phyloP scores from a whole-genome alignment of 2,329 filamentous ascomycete genomes.

The Botrytis medusae region DNA sequence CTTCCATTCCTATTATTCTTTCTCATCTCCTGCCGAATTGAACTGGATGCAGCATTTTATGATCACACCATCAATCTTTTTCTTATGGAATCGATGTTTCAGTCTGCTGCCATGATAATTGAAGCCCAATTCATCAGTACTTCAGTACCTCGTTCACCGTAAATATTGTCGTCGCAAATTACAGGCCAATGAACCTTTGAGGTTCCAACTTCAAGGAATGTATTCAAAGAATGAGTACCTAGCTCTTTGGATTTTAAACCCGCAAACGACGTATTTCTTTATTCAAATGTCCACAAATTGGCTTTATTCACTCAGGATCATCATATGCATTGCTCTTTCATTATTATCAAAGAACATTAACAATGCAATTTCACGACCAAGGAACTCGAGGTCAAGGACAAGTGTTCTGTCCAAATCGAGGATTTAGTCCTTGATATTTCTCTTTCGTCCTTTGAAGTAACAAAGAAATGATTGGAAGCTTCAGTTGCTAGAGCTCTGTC shows the following conservation, averaged over 20 bases:
- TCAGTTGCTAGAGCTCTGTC: neutral
- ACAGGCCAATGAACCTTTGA: neutral
- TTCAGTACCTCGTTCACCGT: neutral
- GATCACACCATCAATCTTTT: neutral
- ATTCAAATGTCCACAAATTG: neutral
- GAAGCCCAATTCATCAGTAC: neutral
- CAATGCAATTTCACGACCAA: slow-evolving; percentile 5
- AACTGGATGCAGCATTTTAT: neutral
- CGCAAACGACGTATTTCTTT: slow-evolving; percentile 11
- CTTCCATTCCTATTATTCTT: neutral
- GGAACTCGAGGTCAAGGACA: neutral
- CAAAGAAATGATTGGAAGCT: slow-evolving; percentile 5
- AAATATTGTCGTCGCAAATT: neutral
- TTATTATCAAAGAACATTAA: neutral
- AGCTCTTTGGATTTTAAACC: slow-evolving; percentile 2
- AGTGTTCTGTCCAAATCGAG: neutral
- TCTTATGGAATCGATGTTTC: neutral
- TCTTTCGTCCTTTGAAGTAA: neutral
- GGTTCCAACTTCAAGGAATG: slow-evolving; percentile 4
- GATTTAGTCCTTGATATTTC: neutral
- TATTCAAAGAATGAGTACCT: neutral
- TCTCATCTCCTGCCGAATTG: too few species aligned
- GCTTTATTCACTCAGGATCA: neutral
- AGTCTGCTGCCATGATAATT: neutral
- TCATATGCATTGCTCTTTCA: neutral